These are phyloP conservation scores for Zygosaccharomyces bailii DNA, from an alignment of 805 yeast genomes.

Conservation along the genomic window DNA sequence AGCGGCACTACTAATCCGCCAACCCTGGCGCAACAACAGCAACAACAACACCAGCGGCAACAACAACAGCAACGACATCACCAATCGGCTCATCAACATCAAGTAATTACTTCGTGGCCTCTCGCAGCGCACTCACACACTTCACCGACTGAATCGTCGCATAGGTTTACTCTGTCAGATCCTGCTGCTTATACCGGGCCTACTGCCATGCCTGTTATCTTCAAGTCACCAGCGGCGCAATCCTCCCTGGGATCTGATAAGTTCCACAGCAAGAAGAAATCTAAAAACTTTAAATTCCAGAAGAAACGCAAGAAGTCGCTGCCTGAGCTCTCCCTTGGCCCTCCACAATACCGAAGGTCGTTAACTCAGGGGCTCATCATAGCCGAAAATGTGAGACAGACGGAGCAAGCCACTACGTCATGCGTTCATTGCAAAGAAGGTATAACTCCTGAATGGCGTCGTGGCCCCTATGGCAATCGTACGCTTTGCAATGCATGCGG, in stretches of 20 bases:
- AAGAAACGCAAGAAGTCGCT: constrained; percentile 12
- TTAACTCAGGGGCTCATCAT: constrained; percentile 17
- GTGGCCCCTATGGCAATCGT: constrained; percentile 80
- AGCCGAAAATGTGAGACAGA: constrained; percentile 16
- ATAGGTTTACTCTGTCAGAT: constrained; percentile 12
- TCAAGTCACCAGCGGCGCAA: constrained; percentile 6
- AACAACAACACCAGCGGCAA: not conserved
- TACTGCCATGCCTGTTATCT: constrained; percentile 9
- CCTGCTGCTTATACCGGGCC: constrained; percentile 6
- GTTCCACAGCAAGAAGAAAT: constrained; percentile 7
- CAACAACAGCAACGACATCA: constrained; percentile 4
- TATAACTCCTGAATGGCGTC: constrained; percentile 86
- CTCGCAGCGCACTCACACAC: not conserved
- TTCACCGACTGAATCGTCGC: constrained; percentile 4
- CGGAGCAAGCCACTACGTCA: constrained; percentile 18
- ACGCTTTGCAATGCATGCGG: constrained; percentile 94
- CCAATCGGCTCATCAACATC: not conserved
- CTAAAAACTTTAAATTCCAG: constrained; percentile 7
- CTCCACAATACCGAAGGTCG: constrained; percentile 11
- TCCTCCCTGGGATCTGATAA: not conserved
- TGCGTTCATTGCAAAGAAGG: constrained; percentile 69
- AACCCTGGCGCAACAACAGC: not conserved
- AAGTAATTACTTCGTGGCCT: constrained; percentile 12
- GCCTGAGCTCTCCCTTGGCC: constrained; percentile 5
- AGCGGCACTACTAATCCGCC: not conserved